Evolutionary conservation across 352 stramenopile genomes (phyloP).

Genomic region (Phytopythium helicoides): DNA sequence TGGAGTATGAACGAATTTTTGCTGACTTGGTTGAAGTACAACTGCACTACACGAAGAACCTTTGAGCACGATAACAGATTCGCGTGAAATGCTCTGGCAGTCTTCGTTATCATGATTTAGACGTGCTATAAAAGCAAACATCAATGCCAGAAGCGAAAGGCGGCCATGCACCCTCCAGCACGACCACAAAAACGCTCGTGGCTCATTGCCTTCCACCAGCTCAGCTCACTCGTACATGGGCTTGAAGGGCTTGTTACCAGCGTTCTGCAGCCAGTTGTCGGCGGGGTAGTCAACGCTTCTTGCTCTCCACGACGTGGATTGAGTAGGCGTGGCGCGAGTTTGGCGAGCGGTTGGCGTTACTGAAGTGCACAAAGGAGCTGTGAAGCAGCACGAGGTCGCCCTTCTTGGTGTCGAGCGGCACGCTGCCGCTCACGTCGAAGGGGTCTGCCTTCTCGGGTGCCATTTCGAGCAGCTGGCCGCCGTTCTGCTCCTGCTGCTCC

Average conservation of each 20-base stretch:
- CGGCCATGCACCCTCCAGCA: too few species aligned
- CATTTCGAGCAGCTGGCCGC: constrained; percentile 56
- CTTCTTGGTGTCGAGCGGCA: constrained; percentile 86
- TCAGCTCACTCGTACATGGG: constrained; percentile 47
- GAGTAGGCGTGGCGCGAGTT: constrained; percentile 94
- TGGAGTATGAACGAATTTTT: too few species aligned
- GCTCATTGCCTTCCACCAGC: too few species aligned
- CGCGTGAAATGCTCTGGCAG: too few species aligned
- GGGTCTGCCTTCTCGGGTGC: constrained; percentile 41
- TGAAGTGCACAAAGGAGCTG: constrained; percentile 94
- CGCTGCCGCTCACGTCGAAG: constrained; percentile 53
- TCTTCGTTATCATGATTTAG: too few species aligned
- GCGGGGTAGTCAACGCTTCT: constrained; percentile 78
- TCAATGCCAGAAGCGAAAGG: too few species aligned
- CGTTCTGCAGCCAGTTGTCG: constrained; percentile 95
- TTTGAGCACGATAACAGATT: too few species aligned
- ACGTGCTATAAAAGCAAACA: too few species aligned
- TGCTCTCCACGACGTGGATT: constrained; percentile 94
- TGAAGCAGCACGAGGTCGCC: constrained; percentile 93
- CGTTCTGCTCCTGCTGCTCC: constrained; percentile 34
- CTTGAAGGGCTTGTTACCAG: constrained; percentile 56
- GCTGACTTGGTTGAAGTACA: too few species aligned
- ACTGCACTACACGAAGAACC: too few species aligned
- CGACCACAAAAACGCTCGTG: too few species aligned
- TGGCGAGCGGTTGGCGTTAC: constrained; percentile 89